phyloP scores from a whole-genome alignment of 23 red algal species.

The Gracilaria caudata region DNA sequence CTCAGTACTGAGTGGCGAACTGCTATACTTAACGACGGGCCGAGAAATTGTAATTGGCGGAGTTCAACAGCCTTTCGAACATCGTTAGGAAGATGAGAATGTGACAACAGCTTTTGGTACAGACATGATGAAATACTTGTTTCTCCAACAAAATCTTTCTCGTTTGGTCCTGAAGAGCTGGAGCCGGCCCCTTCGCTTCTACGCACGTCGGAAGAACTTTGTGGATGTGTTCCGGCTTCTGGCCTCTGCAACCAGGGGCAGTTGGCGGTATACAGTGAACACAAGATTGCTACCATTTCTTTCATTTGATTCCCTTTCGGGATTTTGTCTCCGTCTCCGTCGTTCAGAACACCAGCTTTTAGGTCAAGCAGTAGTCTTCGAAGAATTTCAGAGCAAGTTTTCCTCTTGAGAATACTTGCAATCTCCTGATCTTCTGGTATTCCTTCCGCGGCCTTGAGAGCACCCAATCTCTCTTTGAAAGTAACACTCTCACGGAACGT shows the following conservation, averaged over 20 bases:
- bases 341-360: constrained; percentile 7
- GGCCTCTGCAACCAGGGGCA: not conserved
- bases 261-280: not conserved
- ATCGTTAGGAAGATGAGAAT: constrained; percentile 8
- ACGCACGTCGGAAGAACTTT: too few species aligned
- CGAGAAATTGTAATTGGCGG: not conserved
- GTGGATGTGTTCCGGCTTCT: too few species aligned
- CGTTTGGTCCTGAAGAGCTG: not conserved
- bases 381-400: constrained; percentile 9
- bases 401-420: not conserved
- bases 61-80: constrained; percentile 14
- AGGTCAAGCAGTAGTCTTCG: not conserved
- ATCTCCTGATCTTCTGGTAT: constrained; percentile 5
- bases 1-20: constrained; percentile 24
- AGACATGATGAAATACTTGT: not conserved
- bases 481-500: constrained; percentile 2
- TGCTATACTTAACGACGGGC: constrained; percentile 1
- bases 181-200: not conserved
- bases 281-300: not conserved
- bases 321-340: not conserved
- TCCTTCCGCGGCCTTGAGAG: not conserved
- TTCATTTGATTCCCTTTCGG: constrained; percentile 1
- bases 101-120: not conserved
- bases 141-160: not conserved
- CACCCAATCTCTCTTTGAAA: constrained; percentile 2